Percentiles rank a stretch among this genome's conserved stretches.
Evolutionary conservation across 208 protist species (phyloP).

Genomic region (Trypanosoma platydactyli): DNA sequence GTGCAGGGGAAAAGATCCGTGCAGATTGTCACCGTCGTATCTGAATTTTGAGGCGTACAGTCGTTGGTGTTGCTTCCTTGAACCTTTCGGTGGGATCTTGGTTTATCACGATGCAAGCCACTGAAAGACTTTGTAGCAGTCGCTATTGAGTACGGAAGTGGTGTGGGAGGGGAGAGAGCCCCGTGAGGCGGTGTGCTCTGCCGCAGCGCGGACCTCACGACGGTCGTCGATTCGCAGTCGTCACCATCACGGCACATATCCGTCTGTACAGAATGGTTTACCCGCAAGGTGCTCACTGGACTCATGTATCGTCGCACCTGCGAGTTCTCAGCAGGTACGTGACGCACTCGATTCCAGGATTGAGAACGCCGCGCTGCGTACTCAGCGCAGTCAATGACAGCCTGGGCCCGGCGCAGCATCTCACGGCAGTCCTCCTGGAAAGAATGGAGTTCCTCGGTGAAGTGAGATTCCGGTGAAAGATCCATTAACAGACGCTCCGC

Average conservation of each 20-base stretch:
- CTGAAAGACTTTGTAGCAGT: background rate
- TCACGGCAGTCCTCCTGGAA: slow-evolving; percentile 63
- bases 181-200: background rate
- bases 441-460: slow-evolving; percentile 34
- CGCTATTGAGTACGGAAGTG: background rate
- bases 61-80: background rate
- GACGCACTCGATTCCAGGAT: slow-evolving; percentile 29
- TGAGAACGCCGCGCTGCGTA: slow-evolving; percentile 27
- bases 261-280: background rate
- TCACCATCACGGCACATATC: background rate
- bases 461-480: background rate
- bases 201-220: background rate
- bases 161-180: background rate
- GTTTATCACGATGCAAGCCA: background rate
- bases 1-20: no score
- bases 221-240: background rate
- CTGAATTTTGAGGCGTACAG: no score
- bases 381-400: slow-evolving; percentile 17
- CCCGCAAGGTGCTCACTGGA: background rate
- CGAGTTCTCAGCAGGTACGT: background rate
- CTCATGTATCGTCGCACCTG: background rate
- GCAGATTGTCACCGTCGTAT: no score
- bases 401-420: slow-evolving; percentile 42
- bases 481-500: slow-evolving; percentile 38
- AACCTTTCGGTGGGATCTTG: background rate